These are phyloP conservation scores for Diaporthe helianthi DNA, from an alignment of 2,329 filamentous ascomycete genomes.

Conservation along the genomic window DNA sequence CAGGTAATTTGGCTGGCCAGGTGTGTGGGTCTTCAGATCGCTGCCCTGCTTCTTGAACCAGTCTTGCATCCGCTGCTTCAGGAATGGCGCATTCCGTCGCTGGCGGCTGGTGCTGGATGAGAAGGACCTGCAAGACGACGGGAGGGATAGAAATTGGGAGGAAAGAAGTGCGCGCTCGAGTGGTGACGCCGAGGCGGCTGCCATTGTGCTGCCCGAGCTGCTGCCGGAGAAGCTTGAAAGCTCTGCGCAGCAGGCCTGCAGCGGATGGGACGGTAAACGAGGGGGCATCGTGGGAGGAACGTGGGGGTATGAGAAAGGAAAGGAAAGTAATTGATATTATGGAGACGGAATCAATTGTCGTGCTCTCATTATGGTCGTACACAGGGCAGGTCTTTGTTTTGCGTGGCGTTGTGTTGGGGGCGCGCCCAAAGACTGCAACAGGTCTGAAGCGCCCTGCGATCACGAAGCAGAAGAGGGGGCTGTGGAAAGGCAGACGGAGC, in stretches of 20 bases:
- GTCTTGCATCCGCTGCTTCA: conserved; percentile 47
- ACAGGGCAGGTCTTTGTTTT: conserved; percentile 14
- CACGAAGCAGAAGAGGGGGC: neutral
- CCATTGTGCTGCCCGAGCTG: conserved; percentile 23
- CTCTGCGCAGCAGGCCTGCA: conserved; percentile 31
- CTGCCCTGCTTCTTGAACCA: conserved; percentile 43
- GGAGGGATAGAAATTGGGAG: neutral
- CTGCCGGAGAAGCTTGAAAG: conserved; percentile 22
- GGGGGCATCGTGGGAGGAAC: conserved; percentile 31
- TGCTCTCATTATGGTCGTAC: conserved; percentile 17
- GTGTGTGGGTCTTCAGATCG: conserved; percentile 33
- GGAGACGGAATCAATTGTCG: conserved; percentile 5
- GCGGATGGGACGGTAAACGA: conserved; percentile 31
- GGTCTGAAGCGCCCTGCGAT: neutral
- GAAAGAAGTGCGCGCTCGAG: conserved; percentile 31
- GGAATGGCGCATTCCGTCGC: conserved; percentile 46
- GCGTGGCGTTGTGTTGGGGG: conserved; percentile 10
- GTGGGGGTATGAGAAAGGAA: neutral
- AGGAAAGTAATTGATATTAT: neutral
- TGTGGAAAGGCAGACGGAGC: neutral
- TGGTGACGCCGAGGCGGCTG: conserved; percentile 2
- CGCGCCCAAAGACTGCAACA: conserved; percentile 20
- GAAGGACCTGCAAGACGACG: conserved; percentile 43
- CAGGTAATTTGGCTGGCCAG: conserved; percentile 47
- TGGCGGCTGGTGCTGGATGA: conserved; percentile 49